Base-by-base conservation (phyloP, 805 yeast genomes). In the Sugiyamaella mastotermitis region DNA sequence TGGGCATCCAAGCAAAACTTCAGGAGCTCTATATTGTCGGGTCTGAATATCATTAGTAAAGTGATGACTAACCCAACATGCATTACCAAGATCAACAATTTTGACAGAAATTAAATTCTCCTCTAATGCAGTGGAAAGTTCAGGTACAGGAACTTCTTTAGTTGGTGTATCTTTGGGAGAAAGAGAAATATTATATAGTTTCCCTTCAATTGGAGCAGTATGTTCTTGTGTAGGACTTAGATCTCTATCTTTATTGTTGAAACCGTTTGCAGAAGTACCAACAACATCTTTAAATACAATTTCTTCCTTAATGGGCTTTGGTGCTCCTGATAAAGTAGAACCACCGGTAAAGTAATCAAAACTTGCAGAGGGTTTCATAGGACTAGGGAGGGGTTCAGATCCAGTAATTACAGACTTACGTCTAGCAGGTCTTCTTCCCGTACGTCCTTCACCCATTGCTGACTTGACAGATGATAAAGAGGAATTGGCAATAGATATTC, bases 81-180 rank as follows among this genome's bases (percentile, higher is more conserved):
- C 94, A 56, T 88, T 87, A 26, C 97, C 97, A 42, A 87, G 68
- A 59, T 90, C 98, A 2, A 95, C 97, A 46, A 92, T 80, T 58
- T 90, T 90, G 28, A 90, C 82, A 20, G 78, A 74, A 30, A 86
- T 76, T 10, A 78, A 55, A 46, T 81, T 81, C 35, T 70, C 62
- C 11, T 47, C 53, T 11, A 43, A 38, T 4, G 56, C 48, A 3
- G 55, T 51, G 13, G 10, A 10, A 10, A 23, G 10, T 23, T 23
- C 26, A 22, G 24, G 24, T 22, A 7, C 24, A 7, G 24, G 24
- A 7, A 10, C 10, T 5, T 14, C 14, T 13, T 10, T 5, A 5
- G 17, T 27, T 6, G 18, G 15, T 11, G 9, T 13, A 7, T 14
- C 18, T 7, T 27, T 27, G 30, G 30, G 9, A 6, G 30, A 27